Percentiles rank a stretch among this genome's conserved stretches.
Evolutionary conservation across 192 early-diverging fungal genomes (phyloP).

Genomic region (Umbelopsis vinacea): DNA sequence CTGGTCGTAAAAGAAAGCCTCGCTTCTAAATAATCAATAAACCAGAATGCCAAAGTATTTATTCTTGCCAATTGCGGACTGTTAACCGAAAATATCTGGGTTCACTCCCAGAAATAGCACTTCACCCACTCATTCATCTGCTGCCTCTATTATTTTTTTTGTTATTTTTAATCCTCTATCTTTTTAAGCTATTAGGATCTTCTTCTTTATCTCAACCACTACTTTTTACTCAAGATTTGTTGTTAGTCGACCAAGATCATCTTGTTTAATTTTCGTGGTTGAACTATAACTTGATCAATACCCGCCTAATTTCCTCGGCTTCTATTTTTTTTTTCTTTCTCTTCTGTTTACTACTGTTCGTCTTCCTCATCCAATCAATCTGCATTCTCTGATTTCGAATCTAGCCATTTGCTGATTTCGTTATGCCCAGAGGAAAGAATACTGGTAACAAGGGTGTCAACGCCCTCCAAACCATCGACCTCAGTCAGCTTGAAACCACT

Average conservation of each 20-base stretch:
- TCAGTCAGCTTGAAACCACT: slow-evolving; percentile 19
- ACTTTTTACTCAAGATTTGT: no score
- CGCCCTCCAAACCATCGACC: slow-evolving; percentile 20
- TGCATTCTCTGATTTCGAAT: neutral
- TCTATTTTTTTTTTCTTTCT: neutral
- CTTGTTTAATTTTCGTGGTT: no score
- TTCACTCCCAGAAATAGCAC: neutral
- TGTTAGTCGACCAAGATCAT: no score
- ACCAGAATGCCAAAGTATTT: no score
- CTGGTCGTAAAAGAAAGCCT: slow-evolving; percentile 88
- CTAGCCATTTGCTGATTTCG: neutral
- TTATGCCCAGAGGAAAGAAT: slow-evolving; percentile 20
- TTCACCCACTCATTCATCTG: neutral
- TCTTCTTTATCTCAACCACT: no score
- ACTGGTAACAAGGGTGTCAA: slow-evolving; percentile 8
- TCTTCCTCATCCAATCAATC: neutral
- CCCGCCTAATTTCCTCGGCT: slow-evolving; percentile 2
- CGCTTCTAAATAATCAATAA: slow-evolving; percentile 66
- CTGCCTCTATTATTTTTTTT: neutral
- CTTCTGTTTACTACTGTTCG: neutral
- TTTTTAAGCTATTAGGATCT: neutral
- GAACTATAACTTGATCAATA: neutral
- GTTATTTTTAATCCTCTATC: neutral
- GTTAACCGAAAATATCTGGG: slow-evolving; percentile 4
- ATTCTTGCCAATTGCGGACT: slow-evolving; percentile 14